Evolutionary conservation across 1,284 basidiomycete species (phyloP).

Genomic region (Heliocybe sulcata): DNA sequence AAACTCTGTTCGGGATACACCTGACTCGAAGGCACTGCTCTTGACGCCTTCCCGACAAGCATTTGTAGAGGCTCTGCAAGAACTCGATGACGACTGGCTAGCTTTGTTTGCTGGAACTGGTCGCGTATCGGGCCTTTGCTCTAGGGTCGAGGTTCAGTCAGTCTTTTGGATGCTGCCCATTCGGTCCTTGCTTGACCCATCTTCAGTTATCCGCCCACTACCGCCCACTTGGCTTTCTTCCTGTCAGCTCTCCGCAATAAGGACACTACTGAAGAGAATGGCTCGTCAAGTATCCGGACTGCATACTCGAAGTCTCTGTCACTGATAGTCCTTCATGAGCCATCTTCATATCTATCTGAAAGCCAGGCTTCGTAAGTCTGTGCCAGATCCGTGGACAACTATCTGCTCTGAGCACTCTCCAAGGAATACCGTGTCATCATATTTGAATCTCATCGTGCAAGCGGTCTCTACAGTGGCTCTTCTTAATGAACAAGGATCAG

Average conservation of each 20-base stretch:
- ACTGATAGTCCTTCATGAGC: conserved; percentile 57
- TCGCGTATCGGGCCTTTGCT: conserved; percentile 28
- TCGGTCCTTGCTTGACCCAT: conserved; percentile 9
- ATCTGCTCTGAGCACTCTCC: not conserved
- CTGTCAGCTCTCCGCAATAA: conserved; percentile 44
- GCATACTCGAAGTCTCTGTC: conserved; percentile 33
- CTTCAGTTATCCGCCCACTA: conserved; percentile 57
- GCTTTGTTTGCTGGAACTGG: conserved; percentile 37
- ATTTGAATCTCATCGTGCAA: conserved; percentile 38
- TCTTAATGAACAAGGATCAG: conserved; percentile 21
- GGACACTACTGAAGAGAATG: conserved; percentile 29
- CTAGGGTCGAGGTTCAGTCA: conserved; percentile 48
- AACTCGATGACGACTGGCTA: conserved; percentile 53
- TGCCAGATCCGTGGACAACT: not conserved
- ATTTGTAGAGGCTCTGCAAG: conserved; percentile 33
- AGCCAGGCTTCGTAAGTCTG: conserved; percentile 20
- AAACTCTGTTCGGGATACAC: conserved; percentile 31
- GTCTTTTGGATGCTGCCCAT: conserved; percentile 15
- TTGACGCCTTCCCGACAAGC: conserved; percentile 41
- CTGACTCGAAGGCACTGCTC: conserved; percentile 34
- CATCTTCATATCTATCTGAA: conserved; percentile 49
- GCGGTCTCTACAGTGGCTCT: conserved; percentile 26
- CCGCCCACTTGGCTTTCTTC: conserved; percentile 47
- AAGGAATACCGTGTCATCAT: conserved; percentile 34
- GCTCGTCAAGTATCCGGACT: conserved; percentile 22